Conservation (phyloP, 192 early-diverging fungal species). For the Backusella sp. region DNA sequence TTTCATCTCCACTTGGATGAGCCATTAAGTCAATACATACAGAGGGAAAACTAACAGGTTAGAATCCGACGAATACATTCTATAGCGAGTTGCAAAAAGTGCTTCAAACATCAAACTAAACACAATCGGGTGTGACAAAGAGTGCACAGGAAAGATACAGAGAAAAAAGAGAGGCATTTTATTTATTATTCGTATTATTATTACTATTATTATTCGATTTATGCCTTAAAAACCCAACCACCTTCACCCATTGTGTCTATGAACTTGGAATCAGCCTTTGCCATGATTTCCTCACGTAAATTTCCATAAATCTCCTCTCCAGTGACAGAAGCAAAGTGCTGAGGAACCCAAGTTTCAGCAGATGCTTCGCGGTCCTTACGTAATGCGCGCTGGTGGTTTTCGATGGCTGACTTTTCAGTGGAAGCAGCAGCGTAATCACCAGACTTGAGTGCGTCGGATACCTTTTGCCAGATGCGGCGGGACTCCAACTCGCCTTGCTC, state of each 20-base stretch:
- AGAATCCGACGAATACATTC: not conserved
- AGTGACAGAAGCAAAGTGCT: constrained; percentile 43
- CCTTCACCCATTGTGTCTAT: constrained; percentile 34
- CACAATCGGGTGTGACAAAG: not conserved
- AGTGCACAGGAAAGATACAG: not conserved
- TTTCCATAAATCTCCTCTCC: constrained; percentile 38
- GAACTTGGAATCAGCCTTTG: constrained; percentile 34
- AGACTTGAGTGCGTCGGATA: constrained; percentile 62
- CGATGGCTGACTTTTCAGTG: constrained; percentile 64
- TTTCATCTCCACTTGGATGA: too few relatives aligned
- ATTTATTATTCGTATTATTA: not conserved
- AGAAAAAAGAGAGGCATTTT: not conserved
- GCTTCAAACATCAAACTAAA: too few relatives aligned
- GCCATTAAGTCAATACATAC: too few relatives aligned
- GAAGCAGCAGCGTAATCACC: constrained; percentile 71
- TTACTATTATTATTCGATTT: not conserved
- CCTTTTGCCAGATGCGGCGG: constrained; percentile 67
- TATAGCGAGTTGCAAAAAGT: not conserved
- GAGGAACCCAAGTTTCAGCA: constrained; percentile 53
- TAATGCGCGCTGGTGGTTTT: constrained; percentile 61
- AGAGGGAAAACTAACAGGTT: too few relatives aligned
- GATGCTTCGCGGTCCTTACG: constrained; percentile 60
- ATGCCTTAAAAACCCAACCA: constrained; percentile 18
- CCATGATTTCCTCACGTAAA: constrained; percentile 27
- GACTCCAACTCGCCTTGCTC: constrained; percentile 68